Base-by-base conservation (phyloP, 805 yeast species). In the Zygotorulaspora danielsina region DNA sequence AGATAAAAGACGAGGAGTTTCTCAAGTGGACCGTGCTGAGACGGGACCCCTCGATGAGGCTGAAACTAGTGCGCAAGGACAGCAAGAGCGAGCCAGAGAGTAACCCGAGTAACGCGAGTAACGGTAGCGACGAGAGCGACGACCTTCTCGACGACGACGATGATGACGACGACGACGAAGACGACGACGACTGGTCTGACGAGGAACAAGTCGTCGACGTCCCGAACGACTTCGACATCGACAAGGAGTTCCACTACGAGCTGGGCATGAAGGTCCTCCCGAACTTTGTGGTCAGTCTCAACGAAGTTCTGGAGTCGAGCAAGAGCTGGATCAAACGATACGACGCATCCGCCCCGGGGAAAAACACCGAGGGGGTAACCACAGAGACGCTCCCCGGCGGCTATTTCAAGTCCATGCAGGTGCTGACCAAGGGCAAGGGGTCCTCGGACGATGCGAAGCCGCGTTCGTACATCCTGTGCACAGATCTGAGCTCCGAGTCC, bases 401-500 rank as follows among this genome's bases (percentile, higher is more conserved):
- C 1, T 56, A 49, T 41, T 38, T 50, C 8, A 42, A 62, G 12
- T 61, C 58, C 4, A 34, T 52, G 20, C 50, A 44, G 32, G 32
- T 48, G 6, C 37, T 56, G 16, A 43, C 49, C 22, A 46, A 47
- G 31, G 48, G 49, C 11, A 21, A 33, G 16, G 48, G 42, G 19
- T 37, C 40, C 19, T 38, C 54, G 50, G 26, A 54, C 19, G 37
- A 42, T 57, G 41, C 45, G 3, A 50, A 71, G 10, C 24, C 24
- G n/a, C 77, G 78, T 50, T 75, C 84, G 55, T 86, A 79, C 59
- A 63, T 88, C 34, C 72, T 87, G 15, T 86, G 93, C 54, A 75
- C 83, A 67, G 96, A 89, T 58, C 73, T 83, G 46, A 79, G 90
- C 3, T 83, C 86, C 0, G 96, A 87, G 57, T 81, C 95, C 2